Percentiles rank a stretch among this genome's conserved stretches.
These are phyloP conservation scores for Hypoxylon sp. DNA, from an alignment of 2,329 filamentous ascomycete genomes.

Conservation along the genomic window DNA sequence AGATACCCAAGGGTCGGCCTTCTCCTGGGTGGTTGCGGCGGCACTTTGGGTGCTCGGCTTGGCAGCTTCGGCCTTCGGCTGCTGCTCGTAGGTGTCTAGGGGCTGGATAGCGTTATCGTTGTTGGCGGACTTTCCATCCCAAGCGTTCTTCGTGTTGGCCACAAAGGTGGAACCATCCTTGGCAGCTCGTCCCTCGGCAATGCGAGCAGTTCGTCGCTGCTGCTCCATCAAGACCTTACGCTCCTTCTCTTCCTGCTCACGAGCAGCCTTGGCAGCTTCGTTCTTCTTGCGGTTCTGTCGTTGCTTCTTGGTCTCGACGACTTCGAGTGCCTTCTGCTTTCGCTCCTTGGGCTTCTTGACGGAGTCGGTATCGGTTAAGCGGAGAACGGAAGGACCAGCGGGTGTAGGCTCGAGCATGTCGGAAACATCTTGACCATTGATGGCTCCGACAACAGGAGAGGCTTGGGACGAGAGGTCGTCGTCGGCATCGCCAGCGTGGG, in stretches of 20 bases:
- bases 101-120: slow-evolving; percentile 59
- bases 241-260: slow-evolving; percentile 82
- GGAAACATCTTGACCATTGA: slow-evolving; percentile 76
- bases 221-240: slow-evolving; percentile 82
- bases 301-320: slow-evolving; percentile 91
- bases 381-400: slow-evolving; percentile 78
- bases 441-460: slow-evolving; percentile 72
- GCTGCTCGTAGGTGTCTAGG: slow-evolving; percentile 68
- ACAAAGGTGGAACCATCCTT: slow-evolving; percentile 79
- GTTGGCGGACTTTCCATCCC: slow-evolving; percentile 55
- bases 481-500: slow-evolving; percentile 80
- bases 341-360: slow-evolving; percentile 74
- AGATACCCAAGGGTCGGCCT: slow-evolving; percentile 60
- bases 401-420: slow-evolving; percentile 89
- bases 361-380: slow-evolving; percentile 76
- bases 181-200: slow-evolving; percentile 83
- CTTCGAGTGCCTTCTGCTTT: slow-evolving; percentile 71
- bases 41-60: slow-evolving; percentile 47
- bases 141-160: slow-evolving; percentile 57
- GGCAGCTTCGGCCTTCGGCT: slow-evolving; percentile 51
- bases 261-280: slow-evolving; percentile 79
- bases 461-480: slow-evolving; percentile 79
- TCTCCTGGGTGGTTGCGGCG: slow-evolving; percentile 50
- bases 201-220: slow-evolving; percentile 83
- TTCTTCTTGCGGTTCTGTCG: slow-evolving; percentile 91